These are phyloP conservation scores for Magnolia sinica DNA, from an alignment of 164 flowering plant genomes.

Conservation along the genomic window DNA sequence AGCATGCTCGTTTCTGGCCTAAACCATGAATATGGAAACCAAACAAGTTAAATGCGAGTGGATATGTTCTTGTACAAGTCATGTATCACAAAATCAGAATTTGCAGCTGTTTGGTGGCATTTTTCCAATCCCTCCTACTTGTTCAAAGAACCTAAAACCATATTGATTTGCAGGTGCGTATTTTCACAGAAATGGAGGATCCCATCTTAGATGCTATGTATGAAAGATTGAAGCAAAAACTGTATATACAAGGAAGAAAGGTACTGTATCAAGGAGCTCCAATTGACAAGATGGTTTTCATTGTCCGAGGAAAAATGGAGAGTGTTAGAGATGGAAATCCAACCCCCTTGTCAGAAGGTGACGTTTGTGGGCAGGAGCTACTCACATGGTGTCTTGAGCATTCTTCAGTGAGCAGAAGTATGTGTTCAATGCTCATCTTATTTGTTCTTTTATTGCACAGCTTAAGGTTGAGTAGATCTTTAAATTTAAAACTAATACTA, in stretches of 20 bases:
- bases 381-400: slow-evolving; percentile 81
- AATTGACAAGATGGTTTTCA: slow-evolving; percentile 58
- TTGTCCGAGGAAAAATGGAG: slow-evolving; percentile 68
- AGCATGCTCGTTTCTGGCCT: no score
- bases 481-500: no score
- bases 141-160: neutral
- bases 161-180: slow-evolving; percentile 49
- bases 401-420: slow-evolving; percentile 54
- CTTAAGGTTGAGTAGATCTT: no score
- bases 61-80: no score
- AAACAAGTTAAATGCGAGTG: no score
- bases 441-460: neutral
- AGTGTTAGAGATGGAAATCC: slow-evolving; percentile 41
- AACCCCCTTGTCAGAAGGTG: slow-evolving; percentile 55
- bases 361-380: slow-evolving; percentile 85
- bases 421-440: neutral
- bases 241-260: slow-evolving; percentile 59
- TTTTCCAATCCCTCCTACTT: neutral
- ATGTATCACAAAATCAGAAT: no score
- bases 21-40: no score
- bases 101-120: neutral
- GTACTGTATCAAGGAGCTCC: slow-evolving; percentile 46
- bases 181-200: slow-evolving; percentile 64
- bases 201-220: slow-evolving; percentile 66
- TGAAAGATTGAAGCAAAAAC: slow-evolving; percentile 60